A percentile compares a stretch with the other conserved stretches of the same genome.
Conservation (phyloP, 129 eudicot species). For the Solidago caesia region DNA sequence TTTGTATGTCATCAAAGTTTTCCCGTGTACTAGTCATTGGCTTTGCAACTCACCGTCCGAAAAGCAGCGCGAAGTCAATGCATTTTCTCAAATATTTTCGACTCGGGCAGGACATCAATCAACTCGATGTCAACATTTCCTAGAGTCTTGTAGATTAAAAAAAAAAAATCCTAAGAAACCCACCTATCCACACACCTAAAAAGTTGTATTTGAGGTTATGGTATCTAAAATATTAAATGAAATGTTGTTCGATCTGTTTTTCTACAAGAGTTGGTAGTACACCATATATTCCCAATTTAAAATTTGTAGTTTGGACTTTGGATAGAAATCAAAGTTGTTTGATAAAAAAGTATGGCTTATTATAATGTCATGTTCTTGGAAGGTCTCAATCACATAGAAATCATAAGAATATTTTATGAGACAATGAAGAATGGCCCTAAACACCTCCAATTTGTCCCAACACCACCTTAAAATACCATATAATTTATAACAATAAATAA, state of each 20-base stretch:
- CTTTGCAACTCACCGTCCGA: no score
- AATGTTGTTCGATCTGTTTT: background rate
- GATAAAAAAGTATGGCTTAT: slow-evolving; percentile 9
- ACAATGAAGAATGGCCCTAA: slow-evolving; percentile 40
- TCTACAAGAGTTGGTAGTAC: slow-evolving; percentile 22
- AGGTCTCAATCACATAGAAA: slow-evolving; percentile 34
- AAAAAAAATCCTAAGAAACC: no score
- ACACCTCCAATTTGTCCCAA: slow-evolving; percentile 31
- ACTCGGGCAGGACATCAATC: no score
- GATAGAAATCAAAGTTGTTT: slow-evolving; percentile 17
- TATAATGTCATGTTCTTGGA: slow-evolving; percentile 25
- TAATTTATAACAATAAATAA: background rate
- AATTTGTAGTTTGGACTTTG: slow-evolving; percentile 11
- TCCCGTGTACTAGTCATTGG: no score
- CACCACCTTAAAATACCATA: slow-evolving; percentile 13
- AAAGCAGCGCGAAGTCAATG: no score
- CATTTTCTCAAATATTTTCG: no score
- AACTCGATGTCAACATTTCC: no score
- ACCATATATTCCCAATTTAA: background rate
- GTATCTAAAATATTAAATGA: background rate
- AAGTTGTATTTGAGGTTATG: background rate
- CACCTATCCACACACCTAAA: background rate
- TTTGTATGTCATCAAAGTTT: no score
- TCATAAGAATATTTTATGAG: slow-evolving; percentile 18
- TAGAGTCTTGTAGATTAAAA: no score